These are phyloP conservation scores for Dipteronia sinensis DNA, from an alignment of 345 rosid species.

Conservation along the genomic window DNA sequence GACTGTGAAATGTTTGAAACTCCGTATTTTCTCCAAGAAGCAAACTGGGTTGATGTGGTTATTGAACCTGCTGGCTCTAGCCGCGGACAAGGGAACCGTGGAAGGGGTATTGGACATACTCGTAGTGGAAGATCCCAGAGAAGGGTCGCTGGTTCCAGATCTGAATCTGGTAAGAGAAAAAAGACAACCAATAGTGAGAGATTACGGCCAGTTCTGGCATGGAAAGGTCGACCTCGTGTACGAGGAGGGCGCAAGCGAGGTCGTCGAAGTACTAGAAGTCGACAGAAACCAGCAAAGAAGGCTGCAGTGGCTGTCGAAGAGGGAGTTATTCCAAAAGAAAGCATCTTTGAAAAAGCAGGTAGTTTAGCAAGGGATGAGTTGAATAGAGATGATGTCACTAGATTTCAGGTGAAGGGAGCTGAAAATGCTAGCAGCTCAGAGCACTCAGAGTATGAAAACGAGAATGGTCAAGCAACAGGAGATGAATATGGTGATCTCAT, in stretches of 20 bases:
- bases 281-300: conserved; percentile 51
- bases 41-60: conserved; percentile 50
- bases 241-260: conserved; percentile 57
- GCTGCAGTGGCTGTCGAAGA: conserved; percentile 31
- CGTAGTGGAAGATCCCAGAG: conserved; percentile 50
- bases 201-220: conserved; percentile 31
- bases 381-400: conserved; percentile 37
- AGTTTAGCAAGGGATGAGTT: conserved; percentile 31
- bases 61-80: conserved; percentile 36
- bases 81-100: conserved; percentile 46
- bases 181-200: conserved; percentile 26
- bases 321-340: conserved; percentile 23
- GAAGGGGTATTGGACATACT: conserved; percentile 46
- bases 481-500: conserved; percentile 41
- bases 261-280: conserved; percentile 46
- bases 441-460: conserved; percentile 57
- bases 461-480: conserved; percentile 41
- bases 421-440: conserved; percentile 65
- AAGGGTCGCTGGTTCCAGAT: conserved; percentile 33
- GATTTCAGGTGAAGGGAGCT: conserved; percentile 36
- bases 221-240: conserved; percentile 51
- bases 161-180: conserved; percentile 50
- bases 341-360: conserved; percentile 23
- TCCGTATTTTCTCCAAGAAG: conserved; percentile 46
- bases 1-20: conserved; percentile 32